phyloP scores from a whole-genome alignment of 345 rosid species.

The Rhodamnia rubescens region DNA sequence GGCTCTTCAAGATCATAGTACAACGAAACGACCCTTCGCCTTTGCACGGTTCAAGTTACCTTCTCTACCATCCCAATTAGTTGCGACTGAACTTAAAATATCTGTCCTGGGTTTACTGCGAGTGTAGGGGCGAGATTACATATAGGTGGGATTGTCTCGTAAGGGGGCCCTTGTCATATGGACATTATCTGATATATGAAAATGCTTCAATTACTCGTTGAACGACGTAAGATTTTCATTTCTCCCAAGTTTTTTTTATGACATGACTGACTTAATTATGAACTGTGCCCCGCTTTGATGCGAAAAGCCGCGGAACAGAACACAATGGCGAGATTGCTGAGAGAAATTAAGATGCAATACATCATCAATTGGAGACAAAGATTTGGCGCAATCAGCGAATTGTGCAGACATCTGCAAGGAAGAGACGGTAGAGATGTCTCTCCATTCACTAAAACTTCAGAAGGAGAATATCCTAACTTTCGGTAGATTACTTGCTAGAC shows the following conservation, averaged over 20 bases:
- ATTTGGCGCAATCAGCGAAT: neutral
- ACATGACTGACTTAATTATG: neutral
- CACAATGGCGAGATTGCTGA: neutral
- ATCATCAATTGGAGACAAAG: neutral
- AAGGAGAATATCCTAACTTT: neutral
- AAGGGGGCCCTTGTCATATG: neutral
- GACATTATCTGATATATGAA: neutral
- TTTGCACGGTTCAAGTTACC: neutral
- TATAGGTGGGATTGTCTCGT: neutral
- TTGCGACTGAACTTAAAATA: neutral
- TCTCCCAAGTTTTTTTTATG: neutral
- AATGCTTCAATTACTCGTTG: neutral
- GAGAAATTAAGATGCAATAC: neutral
- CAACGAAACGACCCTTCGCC: neutral
- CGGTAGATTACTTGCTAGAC: neutral
- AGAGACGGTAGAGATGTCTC: neutral
- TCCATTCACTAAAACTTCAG: neutral
- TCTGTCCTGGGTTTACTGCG: neutral
- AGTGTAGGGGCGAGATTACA: neutral
- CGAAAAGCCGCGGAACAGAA: neutral
- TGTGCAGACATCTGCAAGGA: no score
- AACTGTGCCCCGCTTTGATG: neutral
- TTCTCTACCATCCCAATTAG: neutral
- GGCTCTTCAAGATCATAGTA: conserved; percentile 27
- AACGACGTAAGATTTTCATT: neutral